phyloP scores from a whole-genome alignment of 768 basidiomycete genomes.

The Phylloporus rhodoxanthus region DNA sequence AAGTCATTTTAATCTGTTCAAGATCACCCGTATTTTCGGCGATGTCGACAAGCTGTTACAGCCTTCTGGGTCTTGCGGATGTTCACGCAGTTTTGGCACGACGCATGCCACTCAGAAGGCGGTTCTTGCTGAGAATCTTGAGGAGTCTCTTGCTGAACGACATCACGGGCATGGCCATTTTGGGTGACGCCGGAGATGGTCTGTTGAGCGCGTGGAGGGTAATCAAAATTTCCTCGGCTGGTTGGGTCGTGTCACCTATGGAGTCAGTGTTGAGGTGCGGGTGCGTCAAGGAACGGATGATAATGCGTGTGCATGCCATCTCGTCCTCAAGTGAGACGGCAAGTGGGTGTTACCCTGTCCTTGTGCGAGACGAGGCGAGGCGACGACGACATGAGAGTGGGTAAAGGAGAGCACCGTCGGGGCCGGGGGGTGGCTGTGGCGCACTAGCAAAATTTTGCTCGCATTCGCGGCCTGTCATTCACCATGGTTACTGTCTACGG shows the following conservation, averaged over 20 bases:
- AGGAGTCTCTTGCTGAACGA: conserved; percentile 18
- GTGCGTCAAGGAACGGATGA: too few relatives aligned
- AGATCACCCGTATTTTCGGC: conserved; percentile 76
- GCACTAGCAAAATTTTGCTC: too few relatives aligned
- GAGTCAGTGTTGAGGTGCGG: conserved; percentile 11
- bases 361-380: too few relatives aligned
- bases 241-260: conserved; percentile 30
- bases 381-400: too few relatives aligned
- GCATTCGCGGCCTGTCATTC: too few relatives aligned
- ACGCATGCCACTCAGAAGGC: conserved; percentile 61
- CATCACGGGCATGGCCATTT: conserved; percentile 25
- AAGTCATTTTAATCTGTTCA: conserved; percentile 72
- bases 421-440: too few relatives aligned
- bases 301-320: too few relatives aligned
- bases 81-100: conserved; percentile 59
- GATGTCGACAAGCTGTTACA: conserved; percentile 73
- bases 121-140: conserved; percentile 30
- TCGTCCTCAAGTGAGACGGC: too few relatives aligned
- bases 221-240: conserved; percentile 35
- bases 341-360: too few relatives aligned
- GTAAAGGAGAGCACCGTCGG: too few relatives aligned
- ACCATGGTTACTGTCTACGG: too few relatives aligned
- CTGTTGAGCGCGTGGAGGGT: conserved; percentile 32
- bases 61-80: conserved; percentile 68
- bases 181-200: conserved; percentile 17